Conservation (phyloP, 169 alveolate species). For the Babesia bovis region DNA sequence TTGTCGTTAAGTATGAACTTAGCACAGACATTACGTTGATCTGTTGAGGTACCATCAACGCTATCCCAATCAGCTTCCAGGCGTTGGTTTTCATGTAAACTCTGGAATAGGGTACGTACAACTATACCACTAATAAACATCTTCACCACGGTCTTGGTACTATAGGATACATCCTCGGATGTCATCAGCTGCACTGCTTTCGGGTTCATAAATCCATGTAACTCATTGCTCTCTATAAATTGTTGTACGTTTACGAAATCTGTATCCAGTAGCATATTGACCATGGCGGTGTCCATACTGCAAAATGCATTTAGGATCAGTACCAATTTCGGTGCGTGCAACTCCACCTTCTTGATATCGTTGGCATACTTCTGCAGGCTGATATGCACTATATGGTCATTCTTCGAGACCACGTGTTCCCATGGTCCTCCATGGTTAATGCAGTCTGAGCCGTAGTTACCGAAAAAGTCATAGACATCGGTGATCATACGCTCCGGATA, state of each 20-base stretch:
- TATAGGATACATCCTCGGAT: not conserved
- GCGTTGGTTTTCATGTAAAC: not conserved
- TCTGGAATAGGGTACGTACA: conserved; percentile 1
- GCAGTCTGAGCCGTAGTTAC: conserved; percentile 14
- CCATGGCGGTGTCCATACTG: not conserved
- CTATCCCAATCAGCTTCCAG: not conserved
- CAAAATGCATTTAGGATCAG: conserved; percentile 1
- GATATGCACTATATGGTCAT: not conserved
- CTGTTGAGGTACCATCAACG: not conserved
- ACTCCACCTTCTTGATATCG: conserved; percentile 3
- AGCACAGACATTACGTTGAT: conserved; percentile 4
- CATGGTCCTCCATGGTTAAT: not conserved
- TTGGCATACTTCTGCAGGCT: conserved; percentile 6
- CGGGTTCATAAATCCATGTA: not conserved
- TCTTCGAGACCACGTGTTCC: not conserved
- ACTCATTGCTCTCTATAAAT: not conserved
- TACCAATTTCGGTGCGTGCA: conserved; percentile 10
- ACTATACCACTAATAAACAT: not conserved
- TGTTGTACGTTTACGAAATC: conserved; percentile 5
- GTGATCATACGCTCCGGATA: conserved; percentile 30
- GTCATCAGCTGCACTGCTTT: not conserved
- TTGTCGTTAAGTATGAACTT: conserved; percentile 32
- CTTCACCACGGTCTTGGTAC: not conserved
- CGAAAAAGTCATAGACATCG: conserved; percentile 5
- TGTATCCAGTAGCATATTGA: not conserved